Conservation (phyloP, 768 basidiomycete genomes). For the Porpolomopsis calyptriformis region DNA sequence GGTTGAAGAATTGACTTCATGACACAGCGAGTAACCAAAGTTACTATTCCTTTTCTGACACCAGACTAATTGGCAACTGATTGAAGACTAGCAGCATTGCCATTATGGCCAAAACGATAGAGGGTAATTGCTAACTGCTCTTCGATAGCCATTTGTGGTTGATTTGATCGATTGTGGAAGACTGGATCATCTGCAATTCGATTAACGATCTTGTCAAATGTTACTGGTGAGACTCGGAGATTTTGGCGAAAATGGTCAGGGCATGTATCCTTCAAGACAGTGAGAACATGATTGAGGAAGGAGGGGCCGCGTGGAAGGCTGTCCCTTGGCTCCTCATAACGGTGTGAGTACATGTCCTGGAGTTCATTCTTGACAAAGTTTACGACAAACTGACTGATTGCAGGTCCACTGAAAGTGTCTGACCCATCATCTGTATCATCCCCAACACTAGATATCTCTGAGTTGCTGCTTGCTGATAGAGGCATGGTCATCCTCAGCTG, state of each 20-base stretch:
- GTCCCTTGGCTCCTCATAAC: conserved; percentile 10
- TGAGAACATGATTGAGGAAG: conserved; percentile 13
- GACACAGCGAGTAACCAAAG: conserved; percentile 17
- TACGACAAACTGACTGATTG: too few species aligned
- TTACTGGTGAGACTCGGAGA: conserved; percentile 21
- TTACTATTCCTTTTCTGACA: conserved; percentile 21
- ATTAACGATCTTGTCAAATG: conserved; percentile 24
- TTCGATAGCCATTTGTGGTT: conserved; percentile 18
- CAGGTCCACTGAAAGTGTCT: too few species aligned
- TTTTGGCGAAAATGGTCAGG: conserved; percentile 21
- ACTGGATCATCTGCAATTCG: conserved; percentile 14
- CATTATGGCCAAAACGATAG: conserved; percentile 28
- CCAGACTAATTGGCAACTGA: conserved; percentile 31
- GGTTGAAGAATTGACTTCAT: conserved; percentile 21
- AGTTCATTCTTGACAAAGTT: conserved; percentile 1
- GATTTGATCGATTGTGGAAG: conserved; percentile 21
- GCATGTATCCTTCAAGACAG: conserved; percentile 12
- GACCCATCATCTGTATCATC: too few species aligned
- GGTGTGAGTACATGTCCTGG: conserved; percentile 11
- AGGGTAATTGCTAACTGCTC: conserved; percentile 29
- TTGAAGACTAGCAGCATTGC: conserved; percentile 25
- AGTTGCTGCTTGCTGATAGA: too few species aligned
- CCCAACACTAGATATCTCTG: too few species aligned
- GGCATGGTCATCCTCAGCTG: too few species aligned
- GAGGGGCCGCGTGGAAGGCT: conserved; percentile 9